phyloP scores from a whole-genome alignment of 768 basidiomycete species.

The Lentinula sp. region DNA sequence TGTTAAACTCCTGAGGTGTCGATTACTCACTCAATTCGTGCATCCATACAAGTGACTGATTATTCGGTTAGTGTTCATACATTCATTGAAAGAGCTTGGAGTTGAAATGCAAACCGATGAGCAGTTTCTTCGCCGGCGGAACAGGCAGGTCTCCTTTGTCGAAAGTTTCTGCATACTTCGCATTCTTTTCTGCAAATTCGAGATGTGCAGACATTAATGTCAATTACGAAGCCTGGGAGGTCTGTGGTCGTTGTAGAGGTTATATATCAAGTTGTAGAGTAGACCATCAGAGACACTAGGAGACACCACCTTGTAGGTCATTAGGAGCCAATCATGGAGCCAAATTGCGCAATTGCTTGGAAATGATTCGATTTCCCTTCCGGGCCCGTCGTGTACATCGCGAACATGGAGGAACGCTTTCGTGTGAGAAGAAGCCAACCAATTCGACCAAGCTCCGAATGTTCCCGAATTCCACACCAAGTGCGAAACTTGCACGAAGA shows the following conservation, averaged over 20 bases:
- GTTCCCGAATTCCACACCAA: background rate
- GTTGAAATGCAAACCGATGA: conserved; percentile 23
- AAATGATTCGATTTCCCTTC: background rate
- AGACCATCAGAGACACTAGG: background rate
- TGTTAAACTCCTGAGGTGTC: background rate
- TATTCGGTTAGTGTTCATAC: background rate
- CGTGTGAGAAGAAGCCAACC: background rate
- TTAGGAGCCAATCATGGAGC: background rate
- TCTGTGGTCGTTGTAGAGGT: background rate
- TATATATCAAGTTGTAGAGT: background rate
- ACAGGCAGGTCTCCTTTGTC: conserved; percentile 30
- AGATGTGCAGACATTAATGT: background rate
- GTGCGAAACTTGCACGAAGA: no score
- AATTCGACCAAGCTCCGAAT: background rate
- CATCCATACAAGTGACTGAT: conserved; percentile 69
- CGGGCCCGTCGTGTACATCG: background rate
- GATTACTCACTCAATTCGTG: conserved; percentile 52
- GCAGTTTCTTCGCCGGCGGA: conserved; percentile 35
- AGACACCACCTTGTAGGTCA: background rate
- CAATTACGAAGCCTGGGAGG: background rate
- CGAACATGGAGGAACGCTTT: background rate
- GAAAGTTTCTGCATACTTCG: conserved; percentile 31
- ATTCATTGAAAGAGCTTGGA: background rate
- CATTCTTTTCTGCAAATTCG: conserved; percentile 28
- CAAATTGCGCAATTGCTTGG: background rate